Evolutionary conservation across 768 basidiomycete species (phyloP), one percentile per base, ranked within the genome.

Genomic region (Agaricus blazei): DNA sequence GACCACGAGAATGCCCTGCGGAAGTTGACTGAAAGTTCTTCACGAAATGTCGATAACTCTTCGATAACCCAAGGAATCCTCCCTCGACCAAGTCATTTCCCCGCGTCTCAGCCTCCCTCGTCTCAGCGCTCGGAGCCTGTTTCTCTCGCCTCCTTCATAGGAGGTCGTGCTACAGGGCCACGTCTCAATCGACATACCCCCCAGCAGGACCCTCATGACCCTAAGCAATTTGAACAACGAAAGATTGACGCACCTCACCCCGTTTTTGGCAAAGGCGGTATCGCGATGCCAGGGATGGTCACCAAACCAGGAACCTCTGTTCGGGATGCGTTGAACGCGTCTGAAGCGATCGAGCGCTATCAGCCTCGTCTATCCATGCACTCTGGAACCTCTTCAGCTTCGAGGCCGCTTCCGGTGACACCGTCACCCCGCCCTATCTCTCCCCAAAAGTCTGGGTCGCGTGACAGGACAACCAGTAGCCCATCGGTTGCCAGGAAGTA

Each of bases 91-190:
- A 56, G 52, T 51, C 48, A 56, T 19, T 56, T 56, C 24, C 42
- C 54, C 26, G 28, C 42, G 41, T 26, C 46, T 37, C 59, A 62
- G 27, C 46, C 49, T 36, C 46, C 61, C 54, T 58, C 61, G 45
- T 59, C 64, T 26, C 60, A 76, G 70, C 59, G 64, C 50, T 58
- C 75, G 2, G 73, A 79, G 41, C 73, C 83, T 9, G 83, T 87
- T 8, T 93, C 90, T 2, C 77, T 92, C 27, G 90, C 90, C 0
- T 79, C 85, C 2, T 90, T 92, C 66, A 92, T 92, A 60, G 90
- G 90, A 37, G 89, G 90, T 6, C 80, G 76, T 27, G 89, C 85
- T 12, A 78, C 82, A 42, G 90, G 88, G 24, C 89, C 89, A 3
- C 77, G 85, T 37, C 75, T 93, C 42, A 90, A 80, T 59, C 81